Conservation (phyloP, 352 stramenopile genomes). For the Pythium apleroticum region DNA sequence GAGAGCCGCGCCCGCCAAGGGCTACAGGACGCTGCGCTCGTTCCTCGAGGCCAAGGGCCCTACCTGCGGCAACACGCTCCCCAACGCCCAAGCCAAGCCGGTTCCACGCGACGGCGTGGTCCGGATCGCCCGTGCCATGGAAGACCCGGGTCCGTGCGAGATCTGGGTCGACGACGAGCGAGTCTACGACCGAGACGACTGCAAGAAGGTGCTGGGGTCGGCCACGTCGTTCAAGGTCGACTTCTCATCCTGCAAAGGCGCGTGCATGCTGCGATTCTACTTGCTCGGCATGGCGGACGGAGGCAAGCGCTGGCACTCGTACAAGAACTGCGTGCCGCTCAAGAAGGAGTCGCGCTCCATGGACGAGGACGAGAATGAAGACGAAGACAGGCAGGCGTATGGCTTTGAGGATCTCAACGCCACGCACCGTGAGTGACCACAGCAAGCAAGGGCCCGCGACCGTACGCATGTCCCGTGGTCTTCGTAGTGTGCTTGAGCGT, state of each 20-base stretch:
- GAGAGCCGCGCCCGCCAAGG: neutral
- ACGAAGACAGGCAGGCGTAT: neutral
- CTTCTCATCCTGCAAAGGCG: slow-evolving; percentile 17
- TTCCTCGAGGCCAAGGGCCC: slow-evolving; percentile 24
- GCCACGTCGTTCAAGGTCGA: slow-evolving; percentile 12
- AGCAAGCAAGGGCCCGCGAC: too few relatives aligned
- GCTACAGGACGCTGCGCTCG: slow-evolving; percentile 13
- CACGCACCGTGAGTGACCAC: neutral
- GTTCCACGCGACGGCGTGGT: slow-evolving; percentile 15
- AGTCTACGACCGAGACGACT: slow-evolving; percentile 18
- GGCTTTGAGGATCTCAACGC: neutral
- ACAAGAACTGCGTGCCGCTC: slow-evolving; percentile 1
- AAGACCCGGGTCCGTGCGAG: slow-evolving; percentile 9
- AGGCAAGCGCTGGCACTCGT: slow-evolving; percentile 6
- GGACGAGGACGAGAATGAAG: neutral
- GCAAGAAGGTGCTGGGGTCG: neutral
- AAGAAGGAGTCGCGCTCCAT: neutral
- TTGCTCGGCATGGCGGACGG: slow-evolving; percentile 23
- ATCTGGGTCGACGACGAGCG: slow-evolving; percentile 18
- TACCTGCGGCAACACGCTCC: slow-evolving; percentile 15
- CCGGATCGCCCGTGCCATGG: neutral
- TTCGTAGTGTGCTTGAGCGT: too few relatives aligned
- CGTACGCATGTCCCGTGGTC: too few relatives aligned
- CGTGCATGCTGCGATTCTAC: slow-evolving; percentile 25
- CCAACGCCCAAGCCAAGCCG: slow-evolving; percentile 12